phyloP scores from a whole-genome alignment of 768 basidiomycete species.

The Lepiota brunneoincarnata region DNA sequence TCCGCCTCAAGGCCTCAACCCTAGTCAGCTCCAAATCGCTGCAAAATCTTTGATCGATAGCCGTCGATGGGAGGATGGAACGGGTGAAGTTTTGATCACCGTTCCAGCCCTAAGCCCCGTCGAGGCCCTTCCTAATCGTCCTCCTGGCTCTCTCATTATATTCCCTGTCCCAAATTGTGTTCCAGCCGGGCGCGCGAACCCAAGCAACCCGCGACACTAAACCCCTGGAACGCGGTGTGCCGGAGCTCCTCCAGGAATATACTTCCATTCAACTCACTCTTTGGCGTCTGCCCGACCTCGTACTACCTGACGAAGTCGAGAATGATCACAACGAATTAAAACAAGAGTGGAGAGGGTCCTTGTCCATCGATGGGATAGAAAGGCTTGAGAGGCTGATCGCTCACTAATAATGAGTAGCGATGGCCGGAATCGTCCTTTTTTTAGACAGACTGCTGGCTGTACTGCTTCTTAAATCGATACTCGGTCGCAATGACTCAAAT shows the following conservation, averaged over 20 bases:
- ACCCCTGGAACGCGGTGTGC: too few species aligned
- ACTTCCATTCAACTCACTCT: conserved; percentile 3
- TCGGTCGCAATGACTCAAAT: too few species aligned
- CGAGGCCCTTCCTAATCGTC: neutral
- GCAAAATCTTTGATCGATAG: neutral
- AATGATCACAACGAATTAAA: neutral
- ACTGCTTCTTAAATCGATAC: too few species aligned
- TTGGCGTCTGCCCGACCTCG: conserved; percentile 5
- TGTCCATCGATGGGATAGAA: conserved; percentile 2
- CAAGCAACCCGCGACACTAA: too few species aligned
- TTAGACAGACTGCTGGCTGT: too few species aligned
- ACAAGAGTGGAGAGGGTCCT: conserved; percentile 4
- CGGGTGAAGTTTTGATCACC: neutral
- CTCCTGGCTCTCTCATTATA: neutral
- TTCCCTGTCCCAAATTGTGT: neutral
- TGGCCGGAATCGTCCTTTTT: too few species aligned
- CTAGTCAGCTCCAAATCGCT: neutral
- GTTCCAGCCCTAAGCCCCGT: neutral
- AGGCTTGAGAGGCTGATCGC: neutral
- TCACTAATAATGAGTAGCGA: neutral
- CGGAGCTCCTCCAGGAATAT: neutral
- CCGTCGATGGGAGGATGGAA: neutral
- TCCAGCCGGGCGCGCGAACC: neutral
- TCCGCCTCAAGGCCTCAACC: neutral
- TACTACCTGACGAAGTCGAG: neutral